Base-by-base conservation (phyloP, 1,139 yeast genomes). In the Kurtzmaniella quercitrusa region DNA sequence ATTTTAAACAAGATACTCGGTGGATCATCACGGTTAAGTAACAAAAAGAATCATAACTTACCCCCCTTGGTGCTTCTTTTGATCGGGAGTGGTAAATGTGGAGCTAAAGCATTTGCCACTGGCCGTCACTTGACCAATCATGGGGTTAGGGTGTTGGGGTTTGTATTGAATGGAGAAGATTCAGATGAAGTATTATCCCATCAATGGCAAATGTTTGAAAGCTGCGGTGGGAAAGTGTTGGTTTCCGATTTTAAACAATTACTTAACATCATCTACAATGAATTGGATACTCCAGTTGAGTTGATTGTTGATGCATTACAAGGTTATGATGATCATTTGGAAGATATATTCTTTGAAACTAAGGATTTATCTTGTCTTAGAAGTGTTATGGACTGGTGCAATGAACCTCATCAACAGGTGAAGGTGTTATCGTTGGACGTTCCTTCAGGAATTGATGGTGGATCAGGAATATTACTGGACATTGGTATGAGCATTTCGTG, bases 381-480 rank as follows among this genome's bases (percentile, higher is more conserved):
- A 8, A 57, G 65, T n/a, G 55, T 85, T 19, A 73, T 87, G 25
- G 64, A 64, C 15, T 90, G 96, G 96, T 79, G 86, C 48, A 85
- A 85, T 50, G 68, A 67, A 41, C 75, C 75, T n/a, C 58, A 58
- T 12, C 69, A 67, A 36, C 66, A 66, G 39, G 66, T 75, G 8
- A 75, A 79, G 41, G 66, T 82, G 12, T 66, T 87, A 68, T 85
- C 95, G 0, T 61, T 90, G 23, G 96, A 89, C 55, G 78, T 87
- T 29, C 94, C 96, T 2, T 77, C 91, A 0, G 96, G 96, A 7
- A 70, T 86, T 37, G 96, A 89, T 56, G 85, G 94, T 8, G 88
- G 95, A 3, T 82, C 94, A 0, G 96, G 96, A 8, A 73, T 82
- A 4, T 57, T 66, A 2, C 59, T 59, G 47, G 65, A 63, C 36